Conservation (phyloP, 129 eudicot species). For the Apium graveolens region DNA sequence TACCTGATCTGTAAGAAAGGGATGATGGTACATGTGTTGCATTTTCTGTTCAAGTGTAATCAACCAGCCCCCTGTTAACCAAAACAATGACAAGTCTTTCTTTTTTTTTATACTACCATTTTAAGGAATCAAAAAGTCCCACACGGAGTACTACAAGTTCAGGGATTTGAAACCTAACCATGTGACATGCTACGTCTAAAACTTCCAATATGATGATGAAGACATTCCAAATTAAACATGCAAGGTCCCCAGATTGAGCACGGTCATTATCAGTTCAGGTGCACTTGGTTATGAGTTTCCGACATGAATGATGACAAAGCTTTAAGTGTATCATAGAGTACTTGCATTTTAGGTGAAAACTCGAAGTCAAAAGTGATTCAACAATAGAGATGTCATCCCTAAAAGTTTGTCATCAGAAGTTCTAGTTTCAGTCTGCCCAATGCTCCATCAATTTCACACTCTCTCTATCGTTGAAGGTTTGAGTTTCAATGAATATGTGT, state of each 20-base stretch:
- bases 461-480: too few species aligned
- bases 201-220: background rate
- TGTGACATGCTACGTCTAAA: background rate
- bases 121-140: conserved; percentile 6
- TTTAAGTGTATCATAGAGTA: background rate
- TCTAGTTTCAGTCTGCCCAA: too few species aligned
- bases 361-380: background rate
- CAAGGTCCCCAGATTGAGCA: conserved; percentile 2
- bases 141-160: background rate
- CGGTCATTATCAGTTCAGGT: background rate
- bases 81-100: conserved; percentile 8
- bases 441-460: too few species aligned
- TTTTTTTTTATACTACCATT: background rate
- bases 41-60: background rate
- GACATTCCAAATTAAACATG: background rate
- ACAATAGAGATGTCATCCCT: background rate
- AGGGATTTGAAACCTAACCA: background rate
- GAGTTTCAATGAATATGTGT: too few species aligned
- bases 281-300: background rate
- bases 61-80: background rate
- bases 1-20: background rate
- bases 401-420: background rate
- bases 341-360: background rate
- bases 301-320: background rate
- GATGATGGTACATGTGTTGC: background rate